A percentile compares a stretch with the other conserved stretches of the same genome.
These are phyloP conservation scores for Puccinia horiana DNA, from an alignment of 1,284 basidiomycete genomes.

Conservation along the genomic window DNA sequence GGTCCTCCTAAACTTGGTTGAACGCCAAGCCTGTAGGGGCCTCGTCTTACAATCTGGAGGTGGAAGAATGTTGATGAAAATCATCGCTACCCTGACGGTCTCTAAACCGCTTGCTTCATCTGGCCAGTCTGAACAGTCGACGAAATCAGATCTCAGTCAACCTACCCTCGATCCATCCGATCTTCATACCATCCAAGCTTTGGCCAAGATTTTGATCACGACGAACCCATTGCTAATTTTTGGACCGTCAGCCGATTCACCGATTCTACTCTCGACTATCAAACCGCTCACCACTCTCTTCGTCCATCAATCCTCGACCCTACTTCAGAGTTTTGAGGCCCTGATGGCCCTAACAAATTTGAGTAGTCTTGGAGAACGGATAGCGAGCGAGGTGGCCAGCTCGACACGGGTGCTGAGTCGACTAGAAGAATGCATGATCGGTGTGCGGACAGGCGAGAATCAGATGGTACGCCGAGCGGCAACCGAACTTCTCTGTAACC, in stretches of 20 bases:
- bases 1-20: slow-evolving; percentile 71
- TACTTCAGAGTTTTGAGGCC: slow-evolving; percentile 84
- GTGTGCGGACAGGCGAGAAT: slow-evolving; percentile 67
- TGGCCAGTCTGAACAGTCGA: slow-evolving; percentile 8
- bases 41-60: slow-evolving; percentile 80
- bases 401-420: slow-evolving; percentile 68
- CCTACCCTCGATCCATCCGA: slow-evolving; percentile 58
- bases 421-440: slow-evolving; percentile 75
- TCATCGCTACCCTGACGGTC: slow-evolving; percentile 61
- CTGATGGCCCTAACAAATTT: slow-evolving; percentile 95
- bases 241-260: slow-evolving; percentile 69
- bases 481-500: slow-evolving; percentile 89
- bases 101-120: slow-evolving; percentile 1
- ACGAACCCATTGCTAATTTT: slow-evolving; percentile 85
- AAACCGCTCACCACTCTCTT: slow-evolving; percentile 74
- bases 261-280: slow-evolving; percentile 75
- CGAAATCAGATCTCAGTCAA: slow-evolving; percentile 16
- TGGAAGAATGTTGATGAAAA: slow-evolving; percentile 68
- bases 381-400: slow-evolving; percentile 68
- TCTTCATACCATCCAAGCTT: slow-evolving; percentile 76
- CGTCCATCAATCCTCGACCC: slow-evolving; percentile 67
- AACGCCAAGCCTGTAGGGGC: slow-evolving; percentile 75
- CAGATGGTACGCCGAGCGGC: slow-evolving; percentile 78
- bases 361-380: slow-evolving; percentile 71
- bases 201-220: slow-evolving; percentile 90